phyloP scores from a whole-genome alignment of 768 basidiomycete genomes.

The Russula dissimulans region DNA sequence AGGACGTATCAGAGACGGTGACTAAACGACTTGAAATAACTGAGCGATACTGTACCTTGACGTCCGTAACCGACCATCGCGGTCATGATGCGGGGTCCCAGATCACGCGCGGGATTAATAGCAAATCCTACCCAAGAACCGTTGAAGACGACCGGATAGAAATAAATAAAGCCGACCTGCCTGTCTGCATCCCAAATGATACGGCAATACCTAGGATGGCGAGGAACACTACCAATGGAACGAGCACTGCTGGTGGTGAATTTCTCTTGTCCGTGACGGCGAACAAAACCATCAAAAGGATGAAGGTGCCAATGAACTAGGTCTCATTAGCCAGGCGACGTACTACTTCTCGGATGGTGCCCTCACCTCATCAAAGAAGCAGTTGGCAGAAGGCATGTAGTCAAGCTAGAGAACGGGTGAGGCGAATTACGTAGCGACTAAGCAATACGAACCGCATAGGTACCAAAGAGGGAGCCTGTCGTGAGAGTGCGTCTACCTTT shows the following conservation, averaged over 20 bases:
- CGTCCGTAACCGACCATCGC: conserved; percentile 67
- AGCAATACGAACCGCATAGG: conserved; percentile 43
- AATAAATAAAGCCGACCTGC: conserved; percentile 3
- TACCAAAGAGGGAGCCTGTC: conserved; percentile 51
- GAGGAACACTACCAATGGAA: conserved; percentile 48
- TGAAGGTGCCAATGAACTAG: conserved; percentile 46
- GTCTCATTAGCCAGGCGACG: background rate
- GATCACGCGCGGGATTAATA: conserved; percentile 63
- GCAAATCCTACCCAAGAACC: conserved; percentile 36
- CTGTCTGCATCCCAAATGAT: conserved; percentile 53
- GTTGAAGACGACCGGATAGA: no score
- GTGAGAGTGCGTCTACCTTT: conserved; percentile 43
- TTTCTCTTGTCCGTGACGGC: conserved; percentile 47
- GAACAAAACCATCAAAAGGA: conserved; percentile 47
- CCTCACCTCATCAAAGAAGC: conserved; percentile 39
- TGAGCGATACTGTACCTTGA: conserved; percentile 24
- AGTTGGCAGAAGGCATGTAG: conserved; percentile 36
- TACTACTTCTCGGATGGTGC: background rate
- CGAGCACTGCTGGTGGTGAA: conserved; percentile 38
- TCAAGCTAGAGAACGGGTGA: conserved; percentile 23
- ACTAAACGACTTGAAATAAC: background rate
- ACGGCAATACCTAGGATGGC: conserved; percentile 49
- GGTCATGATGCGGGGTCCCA: conserved; percentile 59
- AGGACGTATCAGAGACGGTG: background rate
- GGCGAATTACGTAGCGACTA: background rate